Conservation (phyloP, 2,329 filamentous ascomycete species). For the Cadophora malorum region DNA sequence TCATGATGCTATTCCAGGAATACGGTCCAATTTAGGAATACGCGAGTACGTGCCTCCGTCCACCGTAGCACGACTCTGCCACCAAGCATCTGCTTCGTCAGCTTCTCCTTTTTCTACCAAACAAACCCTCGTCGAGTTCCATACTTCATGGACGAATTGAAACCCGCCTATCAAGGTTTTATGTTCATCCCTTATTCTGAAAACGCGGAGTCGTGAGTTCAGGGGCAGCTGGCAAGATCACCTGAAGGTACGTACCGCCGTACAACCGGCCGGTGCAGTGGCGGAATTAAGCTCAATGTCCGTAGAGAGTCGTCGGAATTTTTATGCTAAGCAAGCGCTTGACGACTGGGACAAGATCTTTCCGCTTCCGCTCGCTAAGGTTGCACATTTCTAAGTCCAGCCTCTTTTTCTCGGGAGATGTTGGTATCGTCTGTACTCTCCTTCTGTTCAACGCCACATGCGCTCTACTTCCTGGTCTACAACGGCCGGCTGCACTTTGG, state of each 20-base stretch:
- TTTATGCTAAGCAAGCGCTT: slow-evolving; percentile 5
- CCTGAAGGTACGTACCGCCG: neutral
- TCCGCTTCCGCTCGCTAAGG: slow-evolving; percentile 8
- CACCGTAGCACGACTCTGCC: neutral
- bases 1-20: slow-evolving; percentile 1
- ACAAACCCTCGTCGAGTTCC: neutral
- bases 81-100: neutral
- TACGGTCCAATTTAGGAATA: neutral
- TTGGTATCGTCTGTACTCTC: neutral
- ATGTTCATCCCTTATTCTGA: slow-evolving; percentile 3
- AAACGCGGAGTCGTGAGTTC: slow-evolving; percentile 1
- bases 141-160: neutral
- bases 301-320: neutral
- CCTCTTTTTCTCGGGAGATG: neutral
- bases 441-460: neutral
- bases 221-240: neutral
- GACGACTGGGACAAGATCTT: neutral
- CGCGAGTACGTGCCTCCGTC: neutral
- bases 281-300: slow-evolving; percentile 8
- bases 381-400: neutral
- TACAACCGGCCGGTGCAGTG: neutral
- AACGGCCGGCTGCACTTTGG: neutral
- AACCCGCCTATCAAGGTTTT: neutral
- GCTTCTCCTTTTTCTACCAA: neutral
- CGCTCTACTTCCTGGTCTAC: neutral